Evolutionary conservation across 1,284 basidiomycete genomes (phyloP), one percentile per base, ranked within the genome.

Genomic region (Melampsora larici-populina): DNA sequence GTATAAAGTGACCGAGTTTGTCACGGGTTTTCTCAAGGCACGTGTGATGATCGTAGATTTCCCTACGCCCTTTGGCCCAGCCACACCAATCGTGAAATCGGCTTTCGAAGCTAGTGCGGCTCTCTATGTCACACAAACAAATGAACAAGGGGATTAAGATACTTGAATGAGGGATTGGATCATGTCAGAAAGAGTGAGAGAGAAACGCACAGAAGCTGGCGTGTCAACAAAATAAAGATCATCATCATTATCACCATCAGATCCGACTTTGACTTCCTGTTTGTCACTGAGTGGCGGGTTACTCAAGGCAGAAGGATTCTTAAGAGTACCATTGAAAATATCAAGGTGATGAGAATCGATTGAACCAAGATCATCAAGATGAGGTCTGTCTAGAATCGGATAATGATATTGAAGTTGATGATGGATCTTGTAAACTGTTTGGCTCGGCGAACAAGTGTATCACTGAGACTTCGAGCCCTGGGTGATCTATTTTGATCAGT

Each of bases 31-130:
- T 5, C 68, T n/a, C n/a, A 82, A 62, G 5, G 80, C 82, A 15
- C 78, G 70, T 0, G 77, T 78, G 48, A 83, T 81, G 17, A 83
- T 80, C 17, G 81, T 82, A 1, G 81, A 80, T 72, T 83, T 83
- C 29, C 83, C 83, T n/a, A 82, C 82, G 36, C 79, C 78, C 26
- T 79, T 80, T 3, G 81, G 80, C 1, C 83, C 83, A 24, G 82
- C 79, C 51, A 83, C 78, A 5, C 80, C 80, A 36, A 82, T 79
- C 40, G 79, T 63, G 17, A 77, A 79, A 43, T 77, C 75, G 3
- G 78, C 73, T 29, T 66, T 78, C 26, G 51, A 36, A 15, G 48
- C 36, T 1, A 70, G 40, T 31, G 68, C 68, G 15, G 46, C 33
- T 24, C 46, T 70, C 75, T 78, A 17, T 13, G 17, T 31, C 24